phyloP scores from a whole-genome alignment of 2,329 filamentous ascomycete species.

The Rhinocladiella similis region DNA sequence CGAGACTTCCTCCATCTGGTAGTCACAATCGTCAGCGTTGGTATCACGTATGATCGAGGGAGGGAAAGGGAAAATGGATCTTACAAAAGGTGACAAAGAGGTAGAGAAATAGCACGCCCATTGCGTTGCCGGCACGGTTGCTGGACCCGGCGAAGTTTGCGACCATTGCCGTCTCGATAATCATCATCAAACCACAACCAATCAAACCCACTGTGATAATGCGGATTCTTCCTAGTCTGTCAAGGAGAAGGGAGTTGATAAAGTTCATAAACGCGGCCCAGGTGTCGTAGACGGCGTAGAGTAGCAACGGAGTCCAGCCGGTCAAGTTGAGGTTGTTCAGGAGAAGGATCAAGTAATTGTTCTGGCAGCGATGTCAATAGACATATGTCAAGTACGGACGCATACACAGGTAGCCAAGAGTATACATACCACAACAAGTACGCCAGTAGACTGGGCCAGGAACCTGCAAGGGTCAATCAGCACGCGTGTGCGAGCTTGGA shows the following conservation, averaged over 20 bases:
- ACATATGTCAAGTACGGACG: too few species aligned
- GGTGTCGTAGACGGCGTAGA: conserved; percentile 42
- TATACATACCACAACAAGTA: conserved; percentile 33
- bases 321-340: conserved; percentile 44
- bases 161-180: conserved; percentile 39
- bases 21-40: not conserved
- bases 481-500: too few species aligned
- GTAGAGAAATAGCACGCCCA: conserved; percentile 40
- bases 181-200: conserved; percentile 36
- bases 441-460: not conserved
- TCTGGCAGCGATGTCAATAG: conserved; percentile 8
- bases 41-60: not conserved
- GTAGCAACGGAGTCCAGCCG: conserved; percentile 42
- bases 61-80: not conserved
- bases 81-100: conserved; percentile 38
- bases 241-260: conserved; percentile 4
- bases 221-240: conserved; percentile 4
- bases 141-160: conserved; percentile 33
- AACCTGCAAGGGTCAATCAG: not conserved
- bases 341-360: conserved; percentile 45
- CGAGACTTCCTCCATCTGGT: conserved; percentile 24
- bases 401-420: not conserved
- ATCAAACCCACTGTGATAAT: conserved; percentile 31
- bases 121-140: conserved; percentile 36
- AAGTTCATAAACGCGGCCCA: conserved; percentile 8